Conservation (phyloP, 768 basidiomycete genomes). For the Cyathus striatus region DNA sequence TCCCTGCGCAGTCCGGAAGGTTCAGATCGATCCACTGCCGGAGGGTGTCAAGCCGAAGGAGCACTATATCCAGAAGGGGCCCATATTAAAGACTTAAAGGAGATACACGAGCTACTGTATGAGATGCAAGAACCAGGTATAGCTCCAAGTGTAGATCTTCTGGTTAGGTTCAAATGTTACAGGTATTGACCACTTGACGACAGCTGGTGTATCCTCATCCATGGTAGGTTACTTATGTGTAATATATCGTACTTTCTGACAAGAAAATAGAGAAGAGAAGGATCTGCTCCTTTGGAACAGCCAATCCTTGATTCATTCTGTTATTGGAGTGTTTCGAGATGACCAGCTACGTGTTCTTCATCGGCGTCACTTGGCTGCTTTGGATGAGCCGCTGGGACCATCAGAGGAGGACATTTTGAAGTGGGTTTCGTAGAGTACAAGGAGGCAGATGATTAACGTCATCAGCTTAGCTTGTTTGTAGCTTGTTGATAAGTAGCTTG, state of each 20-base stretch:
- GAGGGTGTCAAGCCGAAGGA: slow-evolving; percentile 39
- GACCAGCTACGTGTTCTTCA: slow-evolving; percentile 12
- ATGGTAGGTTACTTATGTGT: slow-evolving; percentile 5
- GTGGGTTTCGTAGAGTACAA: slow-evolving; percentile 5
- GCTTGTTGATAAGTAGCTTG: too few species aligned
- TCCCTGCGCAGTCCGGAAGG: slow-evolving; percentile 58
- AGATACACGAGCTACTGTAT: slow-evolving; percentile 12
- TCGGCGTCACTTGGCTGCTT: slow-evolving; percentile 11
- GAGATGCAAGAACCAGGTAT: slow-evolving; percentile 15
- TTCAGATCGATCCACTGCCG: slow-evolving; percentile 64
- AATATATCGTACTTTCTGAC: neutral
- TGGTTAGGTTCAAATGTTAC: neutral
- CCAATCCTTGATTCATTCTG: slow-evolving; percentile 9
- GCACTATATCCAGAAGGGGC: slow-evolving; percentile 49
- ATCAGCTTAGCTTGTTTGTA: too few species aligned
- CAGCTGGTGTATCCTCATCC: slow-evolving; percentile 11
- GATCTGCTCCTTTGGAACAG: slow-evolving; percentile 13
- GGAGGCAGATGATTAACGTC: too few species aligned
- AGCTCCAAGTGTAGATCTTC: slow-evolving; percentile 6
- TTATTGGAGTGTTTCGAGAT: slow-evolving; percentile 10
- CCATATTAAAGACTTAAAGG: slow-evolving; percentile 14
- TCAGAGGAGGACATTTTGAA: slow-evolving; percentile 5
- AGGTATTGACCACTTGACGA: neutral
- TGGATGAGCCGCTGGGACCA: slow-evolving; percentile 8
- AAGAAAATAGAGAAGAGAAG: slow-evolving; percentile 7